Percentiles rank a stretch among this genome's conserved stretches.
Conservation (phyloP, 345 rosid genomes). For the Raphanus sativus region DNA sequence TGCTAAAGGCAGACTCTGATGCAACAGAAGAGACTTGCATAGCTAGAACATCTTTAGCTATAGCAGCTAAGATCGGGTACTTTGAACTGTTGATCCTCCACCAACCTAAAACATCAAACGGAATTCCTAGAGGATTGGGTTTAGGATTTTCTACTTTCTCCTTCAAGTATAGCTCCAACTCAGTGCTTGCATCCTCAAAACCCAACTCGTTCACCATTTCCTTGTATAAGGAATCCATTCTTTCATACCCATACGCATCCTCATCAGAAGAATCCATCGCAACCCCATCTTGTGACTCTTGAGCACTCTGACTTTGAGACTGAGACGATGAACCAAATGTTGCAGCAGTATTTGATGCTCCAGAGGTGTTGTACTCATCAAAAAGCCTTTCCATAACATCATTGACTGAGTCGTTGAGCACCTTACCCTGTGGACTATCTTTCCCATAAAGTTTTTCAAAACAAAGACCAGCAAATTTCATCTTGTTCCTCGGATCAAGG, state of each 20-base stretch:
- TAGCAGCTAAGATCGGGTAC: no score
- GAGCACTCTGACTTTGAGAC: neutral
- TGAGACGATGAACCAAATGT: neutral
- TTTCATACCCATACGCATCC: neutral
- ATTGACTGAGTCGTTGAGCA: neutral
- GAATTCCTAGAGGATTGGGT: no score
- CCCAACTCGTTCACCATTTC: neutral
- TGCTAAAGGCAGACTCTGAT: no score
- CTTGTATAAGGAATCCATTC: neutral
- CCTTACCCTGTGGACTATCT: neutral
- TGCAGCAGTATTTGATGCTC: neutral
- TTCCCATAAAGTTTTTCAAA: neutral
- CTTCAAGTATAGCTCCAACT: neutral
- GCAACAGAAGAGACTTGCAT: no score
- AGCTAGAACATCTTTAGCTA: no score
- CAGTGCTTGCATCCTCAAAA: neutral
- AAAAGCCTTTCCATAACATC: neutral
- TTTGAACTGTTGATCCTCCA: no score
- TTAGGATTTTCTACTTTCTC: no score
- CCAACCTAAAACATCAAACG: no score
- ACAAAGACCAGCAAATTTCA: neutral
- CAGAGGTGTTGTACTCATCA: neutral
- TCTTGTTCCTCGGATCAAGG: neutral
- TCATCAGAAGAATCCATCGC: neutral
- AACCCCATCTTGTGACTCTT: neutral